phyloP scores from a whole-genome alignment of 2,329 filamentous ascomycete species.

The Aciculosporium take region DNA sequence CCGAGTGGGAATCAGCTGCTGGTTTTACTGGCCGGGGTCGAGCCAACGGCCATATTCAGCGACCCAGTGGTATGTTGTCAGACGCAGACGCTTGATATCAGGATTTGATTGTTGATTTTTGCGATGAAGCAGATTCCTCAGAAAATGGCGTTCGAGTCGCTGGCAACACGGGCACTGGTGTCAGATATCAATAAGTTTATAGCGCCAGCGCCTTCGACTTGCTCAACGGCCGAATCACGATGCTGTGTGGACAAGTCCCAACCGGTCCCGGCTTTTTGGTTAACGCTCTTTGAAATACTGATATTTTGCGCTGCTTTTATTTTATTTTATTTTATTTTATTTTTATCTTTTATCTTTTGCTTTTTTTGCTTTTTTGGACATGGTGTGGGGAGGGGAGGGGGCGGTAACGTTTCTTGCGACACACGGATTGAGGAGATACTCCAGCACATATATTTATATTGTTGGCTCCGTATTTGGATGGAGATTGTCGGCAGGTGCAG shows the following conservation, averaged over 20 bases:
- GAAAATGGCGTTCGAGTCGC: conserved; percentile 27
- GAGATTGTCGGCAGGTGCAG: conserved; percentile 6
- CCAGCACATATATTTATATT: conserved; percentile 3
- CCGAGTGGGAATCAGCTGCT: conserved; percentile 42
- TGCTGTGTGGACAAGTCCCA: neutral
- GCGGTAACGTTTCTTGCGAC: neutral
- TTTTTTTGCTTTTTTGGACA: neutral
- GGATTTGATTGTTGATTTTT: too few species aligned
- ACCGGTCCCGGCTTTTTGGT: neutral
- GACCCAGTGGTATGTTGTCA: conserved; percentile 41
- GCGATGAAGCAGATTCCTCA: conserved; percentile 23
- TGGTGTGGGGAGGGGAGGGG: neutral
- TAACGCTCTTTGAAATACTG: conserved; percentile 4
- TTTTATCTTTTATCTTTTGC: neutral
- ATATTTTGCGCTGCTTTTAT: conserved; percentile 1
- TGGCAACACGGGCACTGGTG: conserved; percentile 19
- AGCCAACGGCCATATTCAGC: conserved; percentile 45
- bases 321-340: neutral
- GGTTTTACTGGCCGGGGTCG: conserved; percentile 41
- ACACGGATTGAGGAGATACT: neutral
- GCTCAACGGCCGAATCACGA: neutral
- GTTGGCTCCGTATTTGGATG: conserved; percentile 3
- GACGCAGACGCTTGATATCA: too few species aligned
- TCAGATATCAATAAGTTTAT: conserved; percentile 22
- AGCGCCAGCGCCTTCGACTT: neutral